Conservation (phyloP, 2,329 filamentous ascomycete genomes). For the Phialophora macrospora region DNA sequence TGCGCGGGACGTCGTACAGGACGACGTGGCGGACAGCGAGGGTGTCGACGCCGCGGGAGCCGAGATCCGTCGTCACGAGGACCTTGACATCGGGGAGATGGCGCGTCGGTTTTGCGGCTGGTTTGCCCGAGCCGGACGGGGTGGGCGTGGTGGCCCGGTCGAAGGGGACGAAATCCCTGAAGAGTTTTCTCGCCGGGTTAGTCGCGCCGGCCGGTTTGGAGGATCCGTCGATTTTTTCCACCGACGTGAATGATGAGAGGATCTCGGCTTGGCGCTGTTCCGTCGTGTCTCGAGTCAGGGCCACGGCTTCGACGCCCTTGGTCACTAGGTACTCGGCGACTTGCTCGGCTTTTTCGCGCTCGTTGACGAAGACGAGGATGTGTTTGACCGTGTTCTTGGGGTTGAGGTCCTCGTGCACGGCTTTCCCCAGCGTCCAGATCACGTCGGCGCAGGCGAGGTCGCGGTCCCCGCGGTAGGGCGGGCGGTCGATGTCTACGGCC, state of each 20-base stretch:
- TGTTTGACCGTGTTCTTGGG: constrained; percentile 64
- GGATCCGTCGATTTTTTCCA: constrained; percentile 39
- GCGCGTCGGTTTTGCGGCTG: constrained; percentile 48
- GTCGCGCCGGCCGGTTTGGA: constrained; percentile 33
- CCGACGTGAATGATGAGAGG: constrained; percentile 71
- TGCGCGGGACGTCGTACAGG: constrained; percentile 96
- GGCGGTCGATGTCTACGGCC: constrained; percentile 86
- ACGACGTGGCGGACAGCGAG: constrained; percentile 88
- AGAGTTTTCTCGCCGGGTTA: constrained; percentile 22
- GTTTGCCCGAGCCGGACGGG: constrained; percentile 39
- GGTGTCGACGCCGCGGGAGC: constrained; percentile 92
- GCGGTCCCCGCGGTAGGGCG: constrained; percentile 94
- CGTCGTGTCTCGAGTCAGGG: constrained; percentile 81
- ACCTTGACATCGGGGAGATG: constrained; percentile 80
- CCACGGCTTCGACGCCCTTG: constrained; percentile 87
- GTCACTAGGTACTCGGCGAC: constrained; percentile 76
- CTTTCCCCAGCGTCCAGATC: constrained; percentile 90
- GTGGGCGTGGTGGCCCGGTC: constrained; percentile 45
- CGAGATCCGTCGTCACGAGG: constrained; percentile 90
- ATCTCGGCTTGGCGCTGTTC: constrained; percentile 78
- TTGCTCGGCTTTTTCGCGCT: constrained; percentile 84
- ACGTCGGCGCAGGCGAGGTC: constrained; percentile 90
- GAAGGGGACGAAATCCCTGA: constrained; percentile 49
- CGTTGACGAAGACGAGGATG: constrained; percentile 95
- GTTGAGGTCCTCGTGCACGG: constrained; percentile 67